These are phyloP conservation scores for Bauhinia variegata DNA, from an alignment of 306 rosid species.

Conservation along the genomic window DNA sequence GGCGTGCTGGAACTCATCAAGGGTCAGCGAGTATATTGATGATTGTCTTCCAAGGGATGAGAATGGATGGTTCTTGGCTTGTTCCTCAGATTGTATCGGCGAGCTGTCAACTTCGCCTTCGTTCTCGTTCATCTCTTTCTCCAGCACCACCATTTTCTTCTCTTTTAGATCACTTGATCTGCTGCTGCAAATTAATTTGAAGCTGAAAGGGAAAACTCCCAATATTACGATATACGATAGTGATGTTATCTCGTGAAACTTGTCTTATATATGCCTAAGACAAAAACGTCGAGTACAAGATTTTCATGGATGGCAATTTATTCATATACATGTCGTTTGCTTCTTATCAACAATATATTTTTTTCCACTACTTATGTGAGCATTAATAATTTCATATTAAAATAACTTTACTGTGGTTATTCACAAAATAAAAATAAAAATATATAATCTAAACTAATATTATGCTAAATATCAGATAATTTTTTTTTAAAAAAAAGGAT, in stretches of 20 bases:
- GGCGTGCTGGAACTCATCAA: conserved; percentile 82
- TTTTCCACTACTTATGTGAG: too few relatives aligned
- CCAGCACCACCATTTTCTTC: conserved; percentile 52
- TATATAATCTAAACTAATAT: too few relatives aligned
- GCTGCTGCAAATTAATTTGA: neutral
- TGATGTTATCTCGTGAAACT: neutral
- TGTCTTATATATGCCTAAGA: neutral
- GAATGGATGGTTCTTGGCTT: conserved; percentile 35
- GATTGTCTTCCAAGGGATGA: conserved; percentile 70
- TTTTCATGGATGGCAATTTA: too few relatives aligned
- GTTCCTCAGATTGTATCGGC: conserved; percentile 34
- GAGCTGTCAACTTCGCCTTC: conserved; percentile 58
- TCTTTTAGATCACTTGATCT: neutral
- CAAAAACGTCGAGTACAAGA: too few relatives aligned
- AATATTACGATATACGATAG: too few relatives aligned
- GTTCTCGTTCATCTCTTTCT: conserved; percentile 44
- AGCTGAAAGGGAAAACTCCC: neutral
- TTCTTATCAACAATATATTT: too few relatives aligned
- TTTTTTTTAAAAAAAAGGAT: too few relatives aligned
- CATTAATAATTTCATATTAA: too few relatives aligned
- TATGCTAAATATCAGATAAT: too few relatives aligned
- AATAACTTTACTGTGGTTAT: too few relatives aligned
- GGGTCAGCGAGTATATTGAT: conserved; percentile 84
- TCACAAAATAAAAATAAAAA: too few relatives aligned
- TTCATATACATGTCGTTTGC: too few relatives aligned